These are phyloP conservation scores for Warburgia ugandensis DNA, from an alignment of 164 flowering plant species.

Conservation along the genomic window DNA sequence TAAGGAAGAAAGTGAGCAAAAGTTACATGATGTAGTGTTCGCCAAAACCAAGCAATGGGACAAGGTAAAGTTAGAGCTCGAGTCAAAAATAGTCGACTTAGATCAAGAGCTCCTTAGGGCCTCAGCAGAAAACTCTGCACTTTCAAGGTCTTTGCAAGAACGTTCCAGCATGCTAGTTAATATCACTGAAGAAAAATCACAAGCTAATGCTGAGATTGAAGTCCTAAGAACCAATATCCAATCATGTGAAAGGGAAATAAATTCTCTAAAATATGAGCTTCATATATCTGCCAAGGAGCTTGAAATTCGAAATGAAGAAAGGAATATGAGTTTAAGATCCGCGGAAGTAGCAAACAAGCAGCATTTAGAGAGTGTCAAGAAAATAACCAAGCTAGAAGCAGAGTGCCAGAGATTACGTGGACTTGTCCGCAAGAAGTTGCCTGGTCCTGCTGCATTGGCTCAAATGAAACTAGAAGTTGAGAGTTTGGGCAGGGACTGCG, in stretches of 20 bases:
- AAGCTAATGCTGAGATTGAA: constrained; percentile 84
- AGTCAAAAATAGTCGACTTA: constrained; percentile 48
- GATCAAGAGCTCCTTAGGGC: constrained; percentile 71
- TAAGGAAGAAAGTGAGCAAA: constrained; percentile 90
- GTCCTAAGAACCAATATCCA: constrained; percentile 58
- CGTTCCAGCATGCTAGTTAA: constrained; percentile 71
- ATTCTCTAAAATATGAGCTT: constrained; percentile 81
- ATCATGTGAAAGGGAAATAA: constrained; percentile 81
- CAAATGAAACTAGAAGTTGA: constrained; percentile 98
- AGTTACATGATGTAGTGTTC: constrained; percentile 59
- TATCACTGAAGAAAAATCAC: constrained; percentile 78
- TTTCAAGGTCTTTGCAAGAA: constrained; percentile 87
- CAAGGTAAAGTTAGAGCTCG: constrained; percentile 62
- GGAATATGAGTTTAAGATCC: constrained; percentile 81
- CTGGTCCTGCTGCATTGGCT: constrained; percentile 98
- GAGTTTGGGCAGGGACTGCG: constrained; percentile 72
- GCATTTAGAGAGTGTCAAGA: constrained; percentile 82
- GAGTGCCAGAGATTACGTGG: constrained; percentile 97
- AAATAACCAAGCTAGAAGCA: constrained; percentile 86
- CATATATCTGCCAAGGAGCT: constrained; percentile 78
- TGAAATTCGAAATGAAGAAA: constrained; percentile 96
- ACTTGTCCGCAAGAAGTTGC: constrained; percentile 91
- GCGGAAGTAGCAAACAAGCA: constrained; percentile 91
- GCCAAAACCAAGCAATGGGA: constrained; percentile 73
- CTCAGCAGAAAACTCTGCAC: constrained; percentile 74